Conservation (phyloP, 129 eudicot species). For the Tanacetum coccineum region DNA sequence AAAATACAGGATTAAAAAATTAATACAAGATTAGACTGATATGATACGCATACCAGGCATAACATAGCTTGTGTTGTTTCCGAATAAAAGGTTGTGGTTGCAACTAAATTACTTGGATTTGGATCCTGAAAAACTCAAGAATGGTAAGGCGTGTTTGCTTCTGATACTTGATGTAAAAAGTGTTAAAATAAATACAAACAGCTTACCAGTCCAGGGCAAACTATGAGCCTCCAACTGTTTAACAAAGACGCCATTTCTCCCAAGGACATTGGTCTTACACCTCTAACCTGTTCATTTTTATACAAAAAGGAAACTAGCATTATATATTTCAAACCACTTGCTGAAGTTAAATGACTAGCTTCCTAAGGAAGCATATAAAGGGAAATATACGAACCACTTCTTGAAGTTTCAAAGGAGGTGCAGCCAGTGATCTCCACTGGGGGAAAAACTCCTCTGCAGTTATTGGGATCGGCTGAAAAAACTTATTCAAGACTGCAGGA, state of each 20-base stretch:
- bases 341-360: not conserved
- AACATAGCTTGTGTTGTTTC: conserved; percentile 90
- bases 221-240: conserved; percentile 56
- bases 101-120: conserved; percentile 82
- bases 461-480: conserved; percentile 78
- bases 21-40: not conserved
- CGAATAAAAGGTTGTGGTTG: conserved; percentile 83
- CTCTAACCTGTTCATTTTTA: conserved; percentile 66
- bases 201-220: conserved; percentile 90
- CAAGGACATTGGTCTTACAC: conserved; percentile 83
- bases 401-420: conserved; percentile 95
- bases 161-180: not conserved
- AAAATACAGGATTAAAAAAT: not conserved
- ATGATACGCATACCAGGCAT: conserved; percentile 58
- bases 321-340: conserved; percentile 6
- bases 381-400: conserved; percentile 71
- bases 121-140: conserved; percentile 68
- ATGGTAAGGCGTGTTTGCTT: conserved; percentile 4
- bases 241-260: conserved; percentile 78
- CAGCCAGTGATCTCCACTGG: conserved; percentile 94
- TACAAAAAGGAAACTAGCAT: not conserved
- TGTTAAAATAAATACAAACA: not conserved
- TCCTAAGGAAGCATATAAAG: not conserved
- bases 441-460: conserved; percentile 86
- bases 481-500: conserved; percentile 82